These are phyloP conservation scores for Suhomyces atakaporum DNA, from an alignment of 1,139 yeast genomes.

Conservation along the genomic window DNA sequence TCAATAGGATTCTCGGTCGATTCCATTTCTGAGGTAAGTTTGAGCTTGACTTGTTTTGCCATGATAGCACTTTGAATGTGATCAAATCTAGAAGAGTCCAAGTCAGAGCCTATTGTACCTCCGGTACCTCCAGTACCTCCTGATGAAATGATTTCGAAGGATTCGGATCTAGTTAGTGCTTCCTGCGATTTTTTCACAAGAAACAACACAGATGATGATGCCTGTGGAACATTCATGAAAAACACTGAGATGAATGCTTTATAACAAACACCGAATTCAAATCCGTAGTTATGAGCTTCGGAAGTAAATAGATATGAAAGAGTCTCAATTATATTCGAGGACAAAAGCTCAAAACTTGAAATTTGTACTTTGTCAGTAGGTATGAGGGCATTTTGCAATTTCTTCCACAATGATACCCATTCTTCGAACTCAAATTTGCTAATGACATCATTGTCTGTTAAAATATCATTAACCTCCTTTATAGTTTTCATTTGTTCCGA, in stretches of 20 bases:
- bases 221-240: constrained; percentile 27
- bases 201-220: constrained; percentile 36
- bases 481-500: constrained; percentile 24
- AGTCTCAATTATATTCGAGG: constrained; percentile 63
- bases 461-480: constrained; percentile 18
- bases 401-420: constrained; percentile 53
- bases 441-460: constrained; percentile 15
- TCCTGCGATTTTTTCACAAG: constrained; percentile 68
- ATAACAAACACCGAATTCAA: constrained; percentile 31
- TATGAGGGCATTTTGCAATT: constrained; percentile 35
- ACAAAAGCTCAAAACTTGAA: constrained; percentile 75
- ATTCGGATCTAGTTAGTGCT: constrained; percentile 71
- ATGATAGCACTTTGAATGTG: constrained; percentile 54
- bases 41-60: constrained; percentile 71
- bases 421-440: constrained; percentile 27
- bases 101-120: constrained; percentile 3
- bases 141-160: constrained; percentile 68
- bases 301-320: constrained; percentile 45
- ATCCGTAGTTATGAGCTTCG: constrained; percentile 25
- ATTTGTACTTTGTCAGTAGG: constrained; percentile 26
- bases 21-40: constrained; percentile 39
- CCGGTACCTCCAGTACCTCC: constrained; percentile 29
- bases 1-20: constrained; percentile 29
- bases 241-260: constrained; percentile 53
- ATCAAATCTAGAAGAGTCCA: constrained; percentile 5